Percentiles rank a stretch among this genome's conserved stretches.
Evolutionary conservation across 2,329 filamentous ascomycete genomes (phyloP).

Genomic region (Penicillium freii): DNA sequence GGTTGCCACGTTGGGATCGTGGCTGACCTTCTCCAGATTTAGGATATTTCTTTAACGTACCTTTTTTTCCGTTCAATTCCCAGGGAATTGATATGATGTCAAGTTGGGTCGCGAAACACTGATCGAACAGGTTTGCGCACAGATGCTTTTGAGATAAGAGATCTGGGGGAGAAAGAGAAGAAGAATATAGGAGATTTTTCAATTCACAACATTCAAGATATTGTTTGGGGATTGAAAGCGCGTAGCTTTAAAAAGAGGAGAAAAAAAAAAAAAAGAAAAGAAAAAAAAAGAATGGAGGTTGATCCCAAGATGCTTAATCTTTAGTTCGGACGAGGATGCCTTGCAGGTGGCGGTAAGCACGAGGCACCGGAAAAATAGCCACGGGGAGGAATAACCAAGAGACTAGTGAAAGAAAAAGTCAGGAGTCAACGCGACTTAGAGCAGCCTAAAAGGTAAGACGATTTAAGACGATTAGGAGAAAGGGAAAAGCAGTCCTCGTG

Average conservation of each 20-base stretch:
- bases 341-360: constrained; percentile 41
- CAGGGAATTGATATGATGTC: not conserved
- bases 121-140: constrained; percentile 8
- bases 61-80: not conserved
- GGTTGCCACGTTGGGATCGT: constrained; percentile 21
- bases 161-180: constrained; percentile 12
- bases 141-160: constrained; percentile 2
- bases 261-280: constrained; percentile 16
- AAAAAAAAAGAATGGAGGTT: constrained; percentile 23
- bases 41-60: constrained; percentile 1
- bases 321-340: constrained; percentile 36
- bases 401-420: constrained; percentile 14
- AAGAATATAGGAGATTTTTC: not conserved
- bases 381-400: not conserved
- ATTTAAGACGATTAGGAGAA: constrained; percentile 18
- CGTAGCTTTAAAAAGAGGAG: not conserved
- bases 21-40: constrained; percentile 12
- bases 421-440: constrained; percentile 22
- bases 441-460: constrained; percentile 31
- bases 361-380: constrained; percentile 28
- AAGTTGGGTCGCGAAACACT: constrained; percentile 1
- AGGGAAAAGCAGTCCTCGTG: constrained; percentile 18
- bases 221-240: not conserved
- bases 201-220: constrained; percentile 5
- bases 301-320: constrained; percentile 40